Base-by-base conservation (phyloP, 116 monocot genomes). In the Posidonia oceanica region DNA sequence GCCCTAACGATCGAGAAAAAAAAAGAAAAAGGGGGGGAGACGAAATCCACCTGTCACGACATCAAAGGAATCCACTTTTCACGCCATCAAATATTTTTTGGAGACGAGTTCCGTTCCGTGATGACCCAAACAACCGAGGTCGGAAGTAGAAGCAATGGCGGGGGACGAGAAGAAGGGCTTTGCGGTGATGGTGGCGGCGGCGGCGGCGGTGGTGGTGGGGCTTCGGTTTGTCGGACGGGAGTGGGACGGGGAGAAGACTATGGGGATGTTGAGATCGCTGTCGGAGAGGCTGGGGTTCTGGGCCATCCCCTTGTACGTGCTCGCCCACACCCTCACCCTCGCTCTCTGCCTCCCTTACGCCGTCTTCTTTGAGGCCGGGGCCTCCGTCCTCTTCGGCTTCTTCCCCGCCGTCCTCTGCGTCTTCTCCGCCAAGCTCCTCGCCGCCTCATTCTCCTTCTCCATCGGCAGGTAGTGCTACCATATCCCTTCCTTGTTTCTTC, bases 371-470 rank as follows among this genome's bases (percentile, higher is more conserved):
- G 97, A 97, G 81, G 92, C 89, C 18, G 97, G 81, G 14, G 97
- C 97, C n/a, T 76, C 92, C 14, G 63, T 92, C 2, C 82, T 97
- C 71, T 97, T 97, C 74, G 97, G 97, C 0, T 97, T 97, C 85
- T 59, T 92, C 40, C 87, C 87, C 14, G 97, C 86, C 70, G 82
- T 97, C 37, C 55, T 76, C 39, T 92, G 97, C 70, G 97, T 97
- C 63, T 92, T 97, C 77, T 74, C 87, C 52, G 97, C 92, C 61
- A 97, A 97, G 80, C 39, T 92, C 74, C 92, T 97, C 52, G 97
- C 89, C 66, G 97, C 97, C 36, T 97, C 97, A 14, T 82, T 97
- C 70, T 97, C 97, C 73, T 97, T 97, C 82, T 85, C 72, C 83
- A 85, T 97, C 79, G 97, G 97, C 75, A 80, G 97, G 96, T 29